These are phyloP conservation scores for Venturiaceae sp. DNA, from an alignment of 2,329 filamentous ascomycete species.

Conservation along the genomic window DNA sequence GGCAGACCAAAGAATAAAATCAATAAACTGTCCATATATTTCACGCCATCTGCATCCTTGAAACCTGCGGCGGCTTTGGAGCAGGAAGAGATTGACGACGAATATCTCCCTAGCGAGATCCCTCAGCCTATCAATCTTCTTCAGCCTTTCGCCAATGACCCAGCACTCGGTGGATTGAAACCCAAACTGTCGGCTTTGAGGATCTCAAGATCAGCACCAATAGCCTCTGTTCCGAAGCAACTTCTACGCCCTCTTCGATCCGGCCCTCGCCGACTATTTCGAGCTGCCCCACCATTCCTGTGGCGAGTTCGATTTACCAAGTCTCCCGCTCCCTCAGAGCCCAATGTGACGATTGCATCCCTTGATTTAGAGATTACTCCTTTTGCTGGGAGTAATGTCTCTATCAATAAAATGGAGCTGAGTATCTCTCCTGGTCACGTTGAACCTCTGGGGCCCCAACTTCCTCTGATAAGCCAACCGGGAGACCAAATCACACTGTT, in stretches of 20 bases:
- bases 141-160: slow-evolving; percentile 60
- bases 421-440: slow-evolving; percentile 48
- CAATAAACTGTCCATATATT: slow-evolving; percentile 56
- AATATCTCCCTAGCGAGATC: slow-evolving; percentile 60
- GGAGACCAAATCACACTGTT: slow-evolving; percentile 69
- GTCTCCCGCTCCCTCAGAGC: slow-evolving; percentile 45
- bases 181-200: slow-evolving; percentile 64
- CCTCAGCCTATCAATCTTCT: slow-evolving; percentile 69
- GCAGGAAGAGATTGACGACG: slow-evolving; percentile 36
- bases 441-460: slow-evolving; percentile 43
- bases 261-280: slow-evolving; percentile 51
- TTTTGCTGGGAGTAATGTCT: slow-evolving; percentile 57
- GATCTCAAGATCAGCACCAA: slow-evolving; percentile 64
- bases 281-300: slow-evolving; percentile 59
- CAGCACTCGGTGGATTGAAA: slow-evolving; percentile 48
- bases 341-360: slow-evolving; percentile 52
- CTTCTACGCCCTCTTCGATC: slow-evolving; percentile 54
- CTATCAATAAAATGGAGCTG: slow-evolving; percentile 50
- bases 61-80: slow-evolving; percentile 40
- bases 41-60: slow-evolving; percentile 45
- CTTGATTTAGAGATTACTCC: slow-evolving; percentile 67
- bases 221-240: slow-evolving; percentile 50
- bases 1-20: slow-evolving; percentile 48
- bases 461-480: slow-evolving; percentile 54
- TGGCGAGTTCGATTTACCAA: slow-evolving; percentile 64